Percentiles rank a stretch among this genome's conserved stretches.
Conservation (phyloP, 148 eudicot genomes). For the Drosera capensis region DNA sequence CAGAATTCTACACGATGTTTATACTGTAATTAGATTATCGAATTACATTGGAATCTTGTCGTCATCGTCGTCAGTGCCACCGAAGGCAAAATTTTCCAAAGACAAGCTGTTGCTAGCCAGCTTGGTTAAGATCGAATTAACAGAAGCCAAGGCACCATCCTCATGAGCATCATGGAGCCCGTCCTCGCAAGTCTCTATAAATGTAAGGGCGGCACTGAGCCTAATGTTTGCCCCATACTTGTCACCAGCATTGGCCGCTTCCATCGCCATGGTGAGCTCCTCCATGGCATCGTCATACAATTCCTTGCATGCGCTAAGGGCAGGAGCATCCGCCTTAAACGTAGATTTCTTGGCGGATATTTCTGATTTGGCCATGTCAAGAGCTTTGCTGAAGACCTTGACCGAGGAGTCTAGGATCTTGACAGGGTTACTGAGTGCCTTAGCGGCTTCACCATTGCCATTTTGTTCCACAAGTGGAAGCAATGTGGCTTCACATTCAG, state of each 20-base stretch:
- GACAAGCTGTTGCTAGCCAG: conserved; percentile 11
- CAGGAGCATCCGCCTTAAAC: neutral
- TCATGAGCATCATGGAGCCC: neutral
- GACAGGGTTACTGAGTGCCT: conserved; percentile 2
- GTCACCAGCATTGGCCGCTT: conserved; percentile 1
- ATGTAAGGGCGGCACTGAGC: conserved; percentile 12
- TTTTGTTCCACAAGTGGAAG: neutral
- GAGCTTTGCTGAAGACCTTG: conserved; percentile 6
- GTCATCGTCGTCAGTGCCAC: neutral
- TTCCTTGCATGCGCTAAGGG: conserved; percentile 5
- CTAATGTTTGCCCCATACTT: conserved; percentile 10
- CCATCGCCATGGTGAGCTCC: conserved; percentile 4
- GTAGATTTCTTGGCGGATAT: neutral
- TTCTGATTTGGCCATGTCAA: conserved; percentile 2
- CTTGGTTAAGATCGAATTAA: conserved; percentile 1
- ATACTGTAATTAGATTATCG: neutral
- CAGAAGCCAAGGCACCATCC: neutral
- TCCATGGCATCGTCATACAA: conserved; percentile 14
- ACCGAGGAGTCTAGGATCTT: neutral
- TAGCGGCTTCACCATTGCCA: neutral
- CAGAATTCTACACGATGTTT: no score
- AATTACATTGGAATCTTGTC: neutral
- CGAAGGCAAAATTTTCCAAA: conserved; percentile 7
- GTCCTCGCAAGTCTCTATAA: conserved; percentile 8
- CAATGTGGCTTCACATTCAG: conserved; percentile 6